Conservation (phyloP, 2,329 filamentous ascomycete species). For the Trichoderma hamatum region DNA sequence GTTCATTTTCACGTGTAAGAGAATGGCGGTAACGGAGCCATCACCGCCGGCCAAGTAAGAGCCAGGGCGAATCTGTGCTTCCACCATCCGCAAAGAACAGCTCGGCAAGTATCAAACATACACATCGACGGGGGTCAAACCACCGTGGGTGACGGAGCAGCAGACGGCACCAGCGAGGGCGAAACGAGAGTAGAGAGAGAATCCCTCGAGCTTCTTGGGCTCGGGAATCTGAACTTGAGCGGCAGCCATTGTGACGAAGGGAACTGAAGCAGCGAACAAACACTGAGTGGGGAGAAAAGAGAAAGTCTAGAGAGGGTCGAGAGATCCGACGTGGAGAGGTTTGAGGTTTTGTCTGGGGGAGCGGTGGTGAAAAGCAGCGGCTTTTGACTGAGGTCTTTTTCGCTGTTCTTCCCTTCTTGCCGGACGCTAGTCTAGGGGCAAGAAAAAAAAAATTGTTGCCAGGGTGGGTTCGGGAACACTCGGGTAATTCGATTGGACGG, state of each 20-base stretch:
- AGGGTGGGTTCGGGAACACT: constrained; percentile 24
- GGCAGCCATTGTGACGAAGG: constrained; percentile 25
- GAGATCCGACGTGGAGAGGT: constrained; percentile 23
- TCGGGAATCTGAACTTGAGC: constrained; percentile 36
- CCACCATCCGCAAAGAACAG: background rate
- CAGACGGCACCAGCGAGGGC: constrained; percentile 96
- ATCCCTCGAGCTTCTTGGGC: constrained; percentile 49
- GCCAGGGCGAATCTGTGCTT: background rate
- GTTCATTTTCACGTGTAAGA: constrained; percentile 1
- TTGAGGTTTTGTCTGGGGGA: constrained; percentile 21
- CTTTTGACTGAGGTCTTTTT: constrained; percentile 29
- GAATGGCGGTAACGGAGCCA: background rate
- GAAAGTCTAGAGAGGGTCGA: constrained; percentile 5
- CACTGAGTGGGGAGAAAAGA: constrained; percentile 10
- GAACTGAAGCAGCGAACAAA: constrained; percentile 15
- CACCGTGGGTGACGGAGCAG: constrained; percentile 97
- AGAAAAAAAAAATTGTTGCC: constrained; percentile 22
- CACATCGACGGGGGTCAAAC: constrained; percentile 98
- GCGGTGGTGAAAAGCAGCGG: constrained; percentile 20
- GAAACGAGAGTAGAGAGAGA: constrained; percentile 90
- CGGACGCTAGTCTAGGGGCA: constrained; percentile 24
- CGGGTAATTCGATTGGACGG: constrained; percentile 23
- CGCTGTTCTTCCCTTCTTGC: constrained; percentile 24
- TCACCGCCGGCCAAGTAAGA: background rate
- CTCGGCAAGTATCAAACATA: constrained; percentile 59